Base-by-base conservation (phyloP, 129 eudicot species). In the Ambrosia trifida region DNA sequence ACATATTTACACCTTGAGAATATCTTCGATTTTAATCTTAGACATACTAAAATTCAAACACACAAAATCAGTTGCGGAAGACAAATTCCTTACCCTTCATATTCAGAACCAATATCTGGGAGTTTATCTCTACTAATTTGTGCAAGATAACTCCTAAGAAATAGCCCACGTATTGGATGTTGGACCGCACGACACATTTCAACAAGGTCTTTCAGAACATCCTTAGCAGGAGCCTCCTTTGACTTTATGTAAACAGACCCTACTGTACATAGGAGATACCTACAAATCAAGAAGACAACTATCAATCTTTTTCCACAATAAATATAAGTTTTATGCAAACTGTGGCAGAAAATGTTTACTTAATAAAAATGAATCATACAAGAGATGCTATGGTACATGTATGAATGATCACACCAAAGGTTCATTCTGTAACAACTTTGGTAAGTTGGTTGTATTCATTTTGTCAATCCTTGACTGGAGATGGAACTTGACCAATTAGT, bases 101-200 rank as follows among this genome's bases (percentile, higher is more conserved):
- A 89, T 83, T 94, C 97, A 16, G 97, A 87, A 71, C 92, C 97
- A 77, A 90, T 84, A 76, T 94, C 97, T 33, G 97, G 97, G 61
- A 94, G 83, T 76, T 90, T 87, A 76, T 94, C 98, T 85, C 97
- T 80, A 75, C 93, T 89, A 74, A 94, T 79, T 89, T 94, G 98
- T 60, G 96, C 82, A 72, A 94, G 98, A 76, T 94, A 94, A 84
- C 96, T 94, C 80, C 98, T 82, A 41, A 94, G 69, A 68, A 94
- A 94, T 52, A 94, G 98, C 65, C 98, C 98, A 60, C 98, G 97
- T 50, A 90, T 70, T 67, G 98, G 98, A 81, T 94, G 93, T 45
- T 94, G 97, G 56, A 94, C 92, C 53, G 76, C 90, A 64, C 90
- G 97, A 68, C 96, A 89, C 97, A 94, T 94, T 82, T 94, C 98